Evolutionary conservation across 495 filamentous ascomycete genomes (phyloP), one percentile per base, ranked within the genome.

Genomic region (Podospora bellae-mahoneyi): DNA sequence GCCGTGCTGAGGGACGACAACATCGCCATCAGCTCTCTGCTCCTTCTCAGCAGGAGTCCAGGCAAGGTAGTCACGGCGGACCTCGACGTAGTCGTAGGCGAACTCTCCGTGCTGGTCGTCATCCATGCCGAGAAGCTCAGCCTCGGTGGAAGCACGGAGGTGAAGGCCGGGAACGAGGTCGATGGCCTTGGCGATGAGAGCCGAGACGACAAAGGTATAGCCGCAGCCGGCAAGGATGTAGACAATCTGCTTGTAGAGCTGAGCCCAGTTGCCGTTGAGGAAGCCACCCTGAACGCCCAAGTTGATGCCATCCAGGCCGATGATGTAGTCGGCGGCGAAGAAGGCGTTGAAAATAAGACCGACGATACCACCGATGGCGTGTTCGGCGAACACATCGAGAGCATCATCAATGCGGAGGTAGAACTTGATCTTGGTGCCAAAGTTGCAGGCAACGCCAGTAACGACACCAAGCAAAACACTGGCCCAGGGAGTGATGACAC

Each of bases 31-130:
- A 56, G 89, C 86, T 60, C 84, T 85, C 39, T 80, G 82, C 70
- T 89, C 89, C 44, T 91, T 88, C 78, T 91, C 91, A 66, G 92
- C 91, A 0, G 95, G 94, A 4, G 92, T 97, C 95, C 95, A 99
- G 59, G 95, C 95, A 18, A 97, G 87, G 83, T 97, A 99, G 78
- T 99, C 95, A 68, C 95, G 88, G 66, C 95, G 90, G 68, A 99
- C 95, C 84, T 99, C 95, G 72, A 99, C 95, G 78, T 99, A 99
- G 80, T 99, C 95, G 82, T 99, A 99, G 6, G 95, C 96, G 76
- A 99, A 99, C 79, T 99, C 95, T 75, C 95, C 95, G 44, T 97
- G 90, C 77, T 99, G 95, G 81, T 99, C 95, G 77, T 98, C 96
- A 73, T 99, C 95, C 94, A 98, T 97, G 66, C 95, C 95, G 63